A percentile compares a stretch with the other conserved stretches of the same genome.
These are phyloP conservation scores for Penicillium sp. DNA, from an alignment of 2,329 filamentous ascomycete species.

Conservation along the genomic window DNA sequence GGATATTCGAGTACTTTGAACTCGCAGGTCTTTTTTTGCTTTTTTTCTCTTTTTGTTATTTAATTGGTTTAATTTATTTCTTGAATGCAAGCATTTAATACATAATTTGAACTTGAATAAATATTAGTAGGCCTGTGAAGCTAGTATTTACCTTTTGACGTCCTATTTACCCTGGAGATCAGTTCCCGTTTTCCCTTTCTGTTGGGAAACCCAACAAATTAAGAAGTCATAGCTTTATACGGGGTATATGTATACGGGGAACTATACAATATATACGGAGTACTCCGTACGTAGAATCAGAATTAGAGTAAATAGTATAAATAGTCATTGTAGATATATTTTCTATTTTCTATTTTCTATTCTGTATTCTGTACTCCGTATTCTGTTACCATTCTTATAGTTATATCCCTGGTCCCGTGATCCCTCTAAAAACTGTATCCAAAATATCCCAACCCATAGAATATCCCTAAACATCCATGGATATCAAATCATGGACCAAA, in stretches of 20 bases:
- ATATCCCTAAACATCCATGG: not conserved
- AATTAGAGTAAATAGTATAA: not conserved
- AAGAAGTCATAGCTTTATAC: not conserved
- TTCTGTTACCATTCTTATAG: not conserved
- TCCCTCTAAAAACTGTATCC: not conserved
- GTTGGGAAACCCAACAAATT: constrained; percentile 26
- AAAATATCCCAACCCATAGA: not conserved
- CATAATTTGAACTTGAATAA: too few species aligned
- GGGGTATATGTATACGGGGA: not conserved
- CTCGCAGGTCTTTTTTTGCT: not conserved
- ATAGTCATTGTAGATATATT: too few species aligned
- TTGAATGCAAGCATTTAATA: too few species aligned
- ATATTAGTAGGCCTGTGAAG: too few species aligned
- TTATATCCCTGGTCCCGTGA: constrained; percentile 12
- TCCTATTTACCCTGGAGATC: constrained; percentile 12
- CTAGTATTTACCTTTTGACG: too few species aligned
- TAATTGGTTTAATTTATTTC: not conserved
- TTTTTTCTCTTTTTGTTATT: not conserved
- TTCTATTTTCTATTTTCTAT: too few species aligned
- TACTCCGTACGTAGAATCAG: too few species aligned
- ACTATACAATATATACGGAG: too few species aligned
- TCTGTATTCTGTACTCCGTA: too few species aligned
- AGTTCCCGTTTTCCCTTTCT: constrained; percentile 17
- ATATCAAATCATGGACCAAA: constrained; percentile 5
- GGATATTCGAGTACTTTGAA: not conserved